Base-by-base conservation (phyloP, 192 early-diverging fungal genomes). In the Funneliformis geosporum region DNA sequence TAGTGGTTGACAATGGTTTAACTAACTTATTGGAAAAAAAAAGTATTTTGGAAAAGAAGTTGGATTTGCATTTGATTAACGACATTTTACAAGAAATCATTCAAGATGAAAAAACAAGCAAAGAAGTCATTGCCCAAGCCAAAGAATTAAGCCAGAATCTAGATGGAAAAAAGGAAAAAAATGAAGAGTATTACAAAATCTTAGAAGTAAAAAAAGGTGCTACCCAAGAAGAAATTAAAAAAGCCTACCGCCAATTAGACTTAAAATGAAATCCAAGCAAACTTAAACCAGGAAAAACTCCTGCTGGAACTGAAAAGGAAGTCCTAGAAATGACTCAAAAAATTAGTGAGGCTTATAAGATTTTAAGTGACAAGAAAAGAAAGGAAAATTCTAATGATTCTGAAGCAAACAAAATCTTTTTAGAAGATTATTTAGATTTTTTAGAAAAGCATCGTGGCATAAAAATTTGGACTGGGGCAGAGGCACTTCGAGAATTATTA, bases 31-130 rank as follows among this genome's bases (percentile, higher is more conserved):
- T 73, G 55, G 55, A 55, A 73, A 73, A 73, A 28, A 39, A 38
- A 5, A 16, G 47, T 47, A n/a, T 43, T 73, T 73, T 73, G 47
- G 40, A 73, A 73, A 73, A 73, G 47, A 46, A 23, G 27, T 43
- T 73, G 2, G 70, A 73, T 28, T 38, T 5, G 8, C 9, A 16
- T 40, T 25, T 73, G 2, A 73, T 73, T 8, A 46, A 21, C 11
- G 23, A 5, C 55, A 73, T 73, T 73, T 16, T 73, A 28, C 71
- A 73, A 73, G 71, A 73, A 55, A 73, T 73, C 23, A 73, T 73
- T 47, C 4, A 8, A 18, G 25, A 55, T 44, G 25, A 25, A 6
- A 23, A 73, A 27, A 2, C 23, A 73, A 43, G 44, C 18, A 10
- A 73, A 4, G 23, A 55, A 2, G 11, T 73, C 55, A 47, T 73